Conservation (phyloP, 1,284 basidiomycete species). For the Papiliotrema terrestris region DNA sequence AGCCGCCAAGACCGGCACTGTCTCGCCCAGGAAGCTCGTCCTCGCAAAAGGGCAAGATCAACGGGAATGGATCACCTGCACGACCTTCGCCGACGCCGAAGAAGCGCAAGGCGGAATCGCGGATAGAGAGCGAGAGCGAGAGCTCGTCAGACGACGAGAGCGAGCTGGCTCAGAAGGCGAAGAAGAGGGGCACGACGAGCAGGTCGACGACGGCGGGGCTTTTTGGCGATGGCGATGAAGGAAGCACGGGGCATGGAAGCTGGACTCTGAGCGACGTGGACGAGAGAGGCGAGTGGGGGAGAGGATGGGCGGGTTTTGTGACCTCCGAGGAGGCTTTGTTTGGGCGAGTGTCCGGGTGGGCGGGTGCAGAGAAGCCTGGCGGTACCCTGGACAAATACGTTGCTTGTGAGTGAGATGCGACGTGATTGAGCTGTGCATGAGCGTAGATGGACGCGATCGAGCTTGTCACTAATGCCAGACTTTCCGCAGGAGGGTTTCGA, state of each 20-base stretch:
- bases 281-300: conserved; percentile 35
- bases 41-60: neutral
- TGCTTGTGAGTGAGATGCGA: conserved; percentile 24
- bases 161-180: neutral
- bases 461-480: conserved; percentile 22
- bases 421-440: neutral
- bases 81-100: neutral
- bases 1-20: neutral
- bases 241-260: neutral
- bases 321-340: conserved; percentile 31
- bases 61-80: neutral
- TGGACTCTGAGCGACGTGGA: conserved; percentile 33
- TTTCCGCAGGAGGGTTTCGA: conserved; percentile 46
- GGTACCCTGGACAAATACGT: conserved; percentile 26
- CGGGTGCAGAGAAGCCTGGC: conserved; percentile 17
- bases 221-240: neutral
- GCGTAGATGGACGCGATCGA: neutral
- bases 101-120: conserved; percentile 2
- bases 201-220: neutral
- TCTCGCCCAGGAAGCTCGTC: neutral
- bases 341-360: conserved; percentile 28
- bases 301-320: conserved; percentile 41
- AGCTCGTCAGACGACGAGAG: conserved; percentile 1
- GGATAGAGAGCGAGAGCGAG: conserved; percentile 1
- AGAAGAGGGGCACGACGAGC: neutral